phyloP scores from a whole-genome alignment of 1,284 basidiomycete species.

The Microbotryum silenes-acaulis region DNA sequence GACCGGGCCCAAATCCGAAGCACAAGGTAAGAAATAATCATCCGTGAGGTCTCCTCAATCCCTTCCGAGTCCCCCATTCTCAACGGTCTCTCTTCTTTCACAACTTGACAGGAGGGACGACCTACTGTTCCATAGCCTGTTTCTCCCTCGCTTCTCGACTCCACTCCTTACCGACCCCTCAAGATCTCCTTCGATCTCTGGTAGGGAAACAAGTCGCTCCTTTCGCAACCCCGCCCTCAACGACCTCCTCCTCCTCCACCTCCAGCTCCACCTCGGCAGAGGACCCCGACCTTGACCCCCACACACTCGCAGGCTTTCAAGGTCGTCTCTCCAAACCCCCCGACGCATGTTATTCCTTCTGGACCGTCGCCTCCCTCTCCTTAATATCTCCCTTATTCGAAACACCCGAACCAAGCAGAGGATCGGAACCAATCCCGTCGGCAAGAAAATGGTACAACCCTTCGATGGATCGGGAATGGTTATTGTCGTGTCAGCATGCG shows the following conservation, averaged over 20 bases:
- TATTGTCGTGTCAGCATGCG: slow-evolving; percentile 63
- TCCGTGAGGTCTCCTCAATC: neutral
- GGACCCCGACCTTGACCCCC: neutral
- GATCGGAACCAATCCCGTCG: slow-evolving; percentile 4
- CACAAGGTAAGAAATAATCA: slow-evolving; percentile 55
- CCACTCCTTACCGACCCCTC: slow-evolving; percentile 47
- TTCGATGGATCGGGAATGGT: slow-evolving; percentile 53
- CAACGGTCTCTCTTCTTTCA: neutral
- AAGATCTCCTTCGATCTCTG: slow-evolving; percentile 64
- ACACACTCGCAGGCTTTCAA: slow-evolving; percentile 54
- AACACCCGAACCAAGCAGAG: slow-evolving; percentile 6
- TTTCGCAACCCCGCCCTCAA: neutral
- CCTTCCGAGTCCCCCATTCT: neutral
- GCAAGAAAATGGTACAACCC: slow-evolving; percentile 1
- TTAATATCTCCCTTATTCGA: slow-evolving; percentile 1
- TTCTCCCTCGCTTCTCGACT: slow-evolving; percentile 50
- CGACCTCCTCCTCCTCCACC: neutral
- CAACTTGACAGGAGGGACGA: slow-evolving; percentile 64
- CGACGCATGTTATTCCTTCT: slow-evolving; percentile 92
- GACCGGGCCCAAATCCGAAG: slow-evolving; percentile 69
- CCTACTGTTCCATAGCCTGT: slow-evolving; percentile 80
- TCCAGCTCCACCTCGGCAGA: slow-evolving; percentile 2
- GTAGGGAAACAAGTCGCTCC: slow-evolving; percentile 55
- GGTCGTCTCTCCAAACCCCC: slow-evolving; percentile 76
- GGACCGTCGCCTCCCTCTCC: slow-evolving; percentile 68